Evolutionary conservation across 2,329 filamentous ascomycete species (phyloP).

Genomic region (Colletotrichum tanaceti): DNA sequence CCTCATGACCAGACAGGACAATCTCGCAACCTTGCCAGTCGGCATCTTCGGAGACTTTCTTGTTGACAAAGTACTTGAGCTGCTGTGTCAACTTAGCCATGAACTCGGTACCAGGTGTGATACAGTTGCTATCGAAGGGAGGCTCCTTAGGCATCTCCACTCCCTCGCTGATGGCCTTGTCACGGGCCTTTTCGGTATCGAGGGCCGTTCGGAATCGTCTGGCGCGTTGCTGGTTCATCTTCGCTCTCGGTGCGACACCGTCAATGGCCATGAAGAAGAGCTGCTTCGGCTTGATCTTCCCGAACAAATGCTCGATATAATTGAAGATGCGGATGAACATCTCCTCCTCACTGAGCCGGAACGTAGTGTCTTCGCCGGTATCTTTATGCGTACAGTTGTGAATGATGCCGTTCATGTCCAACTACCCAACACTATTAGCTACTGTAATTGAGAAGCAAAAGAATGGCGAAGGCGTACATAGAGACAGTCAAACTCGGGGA

Average conservation of each 20-base stretch:
- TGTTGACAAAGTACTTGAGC: conserved; percentile 98
- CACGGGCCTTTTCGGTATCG: conserved; percentile 87
- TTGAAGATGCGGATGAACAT: conserved; percentile 99
- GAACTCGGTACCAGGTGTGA: conserved; percentile 96
- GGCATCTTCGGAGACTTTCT: conserved; percentile 95
- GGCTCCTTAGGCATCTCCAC: conserved; percentile 94
- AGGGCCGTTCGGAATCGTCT: conserved; percentile 94
- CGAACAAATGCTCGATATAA: conserved; percentile 98
- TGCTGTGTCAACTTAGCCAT: conserved; percentile 97
- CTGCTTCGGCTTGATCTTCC: conserved; percentile 98
- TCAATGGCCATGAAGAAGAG: conserved; percentile 99
- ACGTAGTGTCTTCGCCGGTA: conserved; percentile 84
- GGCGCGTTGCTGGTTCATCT: conserved; percentile 99
- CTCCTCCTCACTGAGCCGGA: conserved; percentile 94
- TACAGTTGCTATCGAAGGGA: conserved; percentile 98
- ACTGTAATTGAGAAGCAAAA: conserved; percentile 46
- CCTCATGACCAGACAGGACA: conserved; percentile 96
- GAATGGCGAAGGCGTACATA: conserved; percentile 69
- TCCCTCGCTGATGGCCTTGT: conserved; percentile 91
- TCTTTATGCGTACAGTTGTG: conserved; percentile 99
- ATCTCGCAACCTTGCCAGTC: conserved; percentile 99
- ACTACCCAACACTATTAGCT: conserved; percentile 57
- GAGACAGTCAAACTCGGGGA: conserved; percentile 97
- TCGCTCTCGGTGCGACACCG: conserved; percentile 94
- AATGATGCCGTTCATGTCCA: conserved; percentile 99